Conservation (phyloP, 106 monocot species). For the Chionographis japonica region DNA sequence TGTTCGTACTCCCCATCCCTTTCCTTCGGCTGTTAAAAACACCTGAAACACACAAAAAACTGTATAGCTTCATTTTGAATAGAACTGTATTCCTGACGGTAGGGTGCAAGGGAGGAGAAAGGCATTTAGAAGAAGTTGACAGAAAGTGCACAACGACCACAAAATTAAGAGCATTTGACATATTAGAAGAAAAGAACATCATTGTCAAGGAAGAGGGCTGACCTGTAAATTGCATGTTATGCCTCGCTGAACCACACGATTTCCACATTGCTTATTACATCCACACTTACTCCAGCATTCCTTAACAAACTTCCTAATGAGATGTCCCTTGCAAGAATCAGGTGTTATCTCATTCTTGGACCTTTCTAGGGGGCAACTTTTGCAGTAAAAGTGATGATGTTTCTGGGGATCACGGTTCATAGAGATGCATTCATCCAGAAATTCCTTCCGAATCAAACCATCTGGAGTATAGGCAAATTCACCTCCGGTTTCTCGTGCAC, state of each 20-base stretch:
- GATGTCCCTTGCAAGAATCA: conserved; percentile 70
- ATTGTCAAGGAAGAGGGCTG: not conserved
- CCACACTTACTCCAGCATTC: conserved; percentile 97
- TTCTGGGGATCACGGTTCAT: conserved; percentile 29
- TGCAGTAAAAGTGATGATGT: conserved; percentile 44
- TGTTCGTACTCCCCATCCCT: conserved; percentile 84
- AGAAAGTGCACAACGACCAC: too few species aligned
- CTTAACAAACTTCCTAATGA: conserved; percentile 65
- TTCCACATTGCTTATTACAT: conserved; percentile 74
- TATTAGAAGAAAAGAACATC: not conserved
- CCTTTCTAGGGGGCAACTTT: conserved; percentile 73
- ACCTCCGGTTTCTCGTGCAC: conserved; percentile 84
- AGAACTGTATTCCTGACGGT: too few species aligned
- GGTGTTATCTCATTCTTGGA: conserved; percentile 48
- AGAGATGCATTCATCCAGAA: conserved; percentile 59
- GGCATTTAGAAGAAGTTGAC: too few species aligned
- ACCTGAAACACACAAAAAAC: conserved; percentile 38
- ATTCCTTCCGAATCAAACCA: conserved; percentile 49
- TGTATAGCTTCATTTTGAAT: too few species aligned
- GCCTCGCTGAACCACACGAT: conserved; percentile 85
- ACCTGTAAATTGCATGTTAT: conserved; percentile 68
- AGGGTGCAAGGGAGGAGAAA: too few species aligned
- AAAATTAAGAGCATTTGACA: too few species aligned
- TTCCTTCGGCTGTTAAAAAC: conserved; percentile 48
- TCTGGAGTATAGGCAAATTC: conserved; percentile 71